Conservation (phyloP, 305 asterid species). For the Stenogyne calaminthoides region DNA sequence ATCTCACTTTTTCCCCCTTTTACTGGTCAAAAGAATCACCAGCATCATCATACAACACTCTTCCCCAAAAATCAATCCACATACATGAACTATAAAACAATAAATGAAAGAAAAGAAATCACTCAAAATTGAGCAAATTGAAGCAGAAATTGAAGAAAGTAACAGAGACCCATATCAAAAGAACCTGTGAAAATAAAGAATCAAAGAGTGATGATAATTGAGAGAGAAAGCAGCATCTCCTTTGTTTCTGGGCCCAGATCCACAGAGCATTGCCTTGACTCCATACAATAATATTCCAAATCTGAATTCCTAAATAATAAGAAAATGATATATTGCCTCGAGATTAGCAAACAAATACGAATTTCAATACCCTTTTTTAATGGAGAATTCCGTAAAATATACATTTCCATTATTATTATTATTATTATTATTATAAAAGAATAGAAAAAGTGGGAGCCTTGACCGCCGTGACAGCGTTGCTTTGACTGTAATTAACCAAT, state of each 20-base stretch:
- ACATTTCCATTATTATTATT: too few species aligned
- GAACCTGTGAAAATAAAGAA: conserved; percentile 33
- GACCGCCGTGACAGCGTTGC: conserved; percentile 52
- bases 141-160: conserved; percentile 27
- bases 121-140: conserved; percentile 24
- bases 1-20: conserved; percentile 45
- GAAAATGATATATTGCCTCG: conserved; percentile 30
- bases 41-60: conserved; percentile 46
- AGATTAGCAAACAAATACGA: conserved; percentile 33
- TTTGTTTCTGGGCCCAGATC: conserved; percentile 37
- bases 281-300: conserved; percentile 24
- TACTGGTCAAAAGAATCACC: conserved; percentile 57
- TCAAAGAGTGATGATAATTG: conserved; percentile 24
- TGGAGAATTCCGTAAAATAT: conserved; percentile 20
- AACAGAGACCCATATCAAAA: conserved; percentile 36
- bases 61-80: conserved; percentile 47
- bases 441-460: conserved; percentile 13
- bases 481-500: conserved; percentile 35
- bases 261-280: conserved; percentile 26
- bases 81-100: conserved; percentile 26
- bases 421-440: too few species aligned
- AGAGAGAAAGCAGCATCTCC: conserved; percentile 9
- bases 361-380: conserved; percentile 28
- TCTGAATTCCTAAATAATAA: not conserved
- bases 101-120: conserved; percentile 7